These are phyloP conservation scores for Penicillium griseofulvum DNA, from an alignment of 2,329 filamentous ascomycete species.

Conservation along the genomic window DNA sequence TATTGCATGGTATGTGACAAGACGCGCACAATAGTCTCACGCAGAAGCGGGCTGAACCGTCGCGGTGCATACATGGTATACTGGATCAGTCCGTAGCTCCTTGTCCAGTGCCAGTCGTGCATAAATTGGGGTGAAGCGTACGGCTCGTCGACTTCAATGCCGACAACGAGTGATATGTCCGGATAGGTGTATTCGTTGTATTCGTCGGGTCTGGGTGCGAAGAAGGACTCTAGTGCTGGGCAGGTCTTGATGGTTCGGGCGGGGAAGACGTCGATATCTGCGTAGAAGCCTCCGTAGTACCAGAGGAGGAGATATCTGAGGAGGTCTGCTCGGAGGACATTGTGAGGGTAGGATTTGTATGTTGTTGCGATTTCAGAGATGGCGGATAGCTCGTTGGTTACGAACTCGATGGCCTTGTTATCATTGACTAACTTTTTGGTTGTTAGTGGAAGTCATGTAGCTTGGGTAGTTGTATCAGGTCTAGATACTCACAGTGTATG, in stretches of 20 bases:
- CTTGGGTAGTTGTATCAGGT: no score
- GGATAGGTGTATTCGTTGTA: not conserved
- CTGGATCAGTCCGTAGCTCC: slow-evolving; percentile 36
- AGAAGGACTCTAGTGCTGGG: slow-evolving; percentile 19
- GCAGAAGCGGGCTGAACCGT: slow-evolving; percentile 35
- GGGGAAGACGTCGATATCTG: slow-evolving; percentile 35
- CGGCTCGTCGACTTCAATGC: slow-evolving; percentile 38
- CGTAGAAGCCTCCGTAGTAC: slow-evolving; percentile 38
- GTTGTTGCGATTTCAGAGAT: not conserved
- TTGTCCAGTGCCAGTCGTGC: slow-evolving; percentile 35
- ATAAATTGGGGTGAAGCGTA: slow-evolving; percentile 31
- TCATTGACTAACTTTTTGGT: not conserved
- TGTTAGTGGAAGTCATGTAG: not conserved
- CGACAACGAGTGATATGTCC: slow-evolving; percentile 33
- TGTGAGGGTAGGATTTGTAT: not conserved
- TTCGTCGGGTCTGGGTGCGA: slow-evolving; percentile 3
- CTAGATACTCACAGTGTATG: not conserved
- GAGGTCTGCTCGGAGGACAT: slow-evolving; percentile 51
- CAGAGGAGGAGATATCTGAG: slow-evolving; percentile 38
- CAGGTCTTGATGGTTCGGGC: slow-evolving; percentile 29
- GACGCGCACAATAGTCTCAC: slow-evolving; percentile 31
- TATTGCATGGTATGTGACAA: slow-evolving; percentile 33
- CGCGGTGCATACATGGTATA: slow-evolving; percentile 37
- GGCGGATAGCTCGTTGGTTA: not conserved
- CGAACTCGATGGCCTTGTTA: not conserved